phyloP scores from a whole-genome alignment of 1,139 yeast species.

The Taphrina pruni region DNA sequence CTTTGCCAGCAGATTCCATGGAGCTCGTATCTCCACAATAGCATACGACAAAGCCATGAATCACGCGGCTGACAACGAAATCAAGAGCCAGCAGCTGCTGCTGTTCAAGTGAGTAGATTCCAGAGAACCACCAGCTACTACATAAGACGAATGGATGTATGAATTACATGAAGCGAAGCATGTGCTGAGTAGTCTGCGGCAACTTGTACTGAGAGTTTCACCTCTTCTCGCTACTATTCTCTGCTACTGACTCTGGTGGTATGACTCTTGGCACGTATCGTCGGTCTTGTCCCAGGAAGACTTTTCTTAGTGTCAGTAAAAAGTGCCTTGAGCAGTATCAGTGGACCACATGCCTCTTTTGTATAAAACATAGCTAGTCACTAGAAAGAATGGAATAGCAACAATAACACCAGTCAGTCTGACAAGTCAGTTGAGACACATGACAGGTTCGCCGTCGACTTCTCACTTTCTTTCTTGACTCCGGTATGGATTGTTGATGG shows the following conservation, averaged over 20 bases:
- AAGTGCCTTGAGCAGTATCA: no score
- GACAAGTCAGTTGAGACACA: no score
- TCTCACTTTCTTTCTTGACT: slow-evolving; percentile 17
- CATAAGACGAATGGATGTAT: no score
- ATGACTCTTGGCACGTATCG: slow-evolving; percentile 9
- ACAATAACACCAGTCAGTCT: slow-evolving; percentile 39
- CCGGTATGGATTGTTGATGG: slow-evolving; percentile 3
- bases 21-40: slow-evolving; percentile 15
- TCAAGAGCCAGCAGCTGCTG: no score
- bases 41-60: not conserved
- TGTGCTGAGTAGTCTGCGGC: no score
- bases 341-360: slow-evolving; percentile 11
- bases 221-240: not conserved
- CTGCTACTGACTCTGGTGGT: not conserved
- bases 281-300: slow-evolving; percentile 24
- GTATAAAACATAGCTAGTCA: slow-evolving; percentile 38
- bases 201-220: not conserved
- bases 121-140: no score
- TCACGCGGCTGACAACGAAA: not conserved
- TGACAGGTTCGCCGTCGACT: no score
- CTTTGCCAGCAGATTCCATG: not conserved
- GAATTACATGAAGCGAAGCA: no score
- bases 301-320: not conserved
- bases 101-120: no score
- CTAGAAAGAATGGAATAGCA: slow-evolving; percentile 40